Base-by-base conservation (phyloP, 805 yeast genomes). In the Saccharomycopsis guyanensis region DNA sequence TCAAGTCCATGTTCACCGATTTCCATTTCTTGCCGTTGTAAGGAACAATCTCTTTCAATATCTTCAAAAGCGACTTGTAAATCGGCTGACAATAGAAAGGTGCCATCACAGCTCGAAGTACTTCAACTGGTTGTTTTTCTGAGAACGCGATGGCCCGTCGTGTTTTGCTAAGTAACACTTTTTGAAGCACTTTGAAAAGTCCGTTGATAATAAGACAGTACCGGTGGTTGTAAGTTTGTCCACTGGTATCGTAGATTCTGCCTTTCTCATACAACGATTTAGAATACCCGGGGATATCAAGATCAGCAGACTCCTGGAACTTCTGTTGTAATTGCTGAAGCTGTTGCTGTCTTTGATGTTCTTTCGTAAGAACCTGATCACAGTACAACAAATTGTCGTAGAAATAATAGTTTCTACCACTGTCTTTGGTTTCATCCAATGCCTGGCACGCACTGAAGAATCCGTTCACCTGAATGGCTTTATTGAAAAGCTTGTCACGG, bases 21-120 rank as follows among this genome's bases (percentile, higher is more conserved):
- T 88, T 80, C 98, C 98, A 91, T 62, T 89, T 88, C 50, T 93
- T 79, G 16, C 96, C 96, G 57, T 86, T 89, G 64, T 82, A 86
- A 0, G 97, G 96, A 1, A 88, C 80, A 42, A 88, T 72, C 52
- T 84, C 80, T 60, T 86, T 88, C 50, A 89, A 68, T 1, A 85
- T 73, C 57, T 80, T 80, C 56, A 89, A 66, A 3, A 85, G 78
- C 1, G 95, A 89, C 42, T 68, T 68, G 64, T 84, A 80, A 20
- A 87, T 61, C 7, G 72, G 72, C 20, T 66, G 59, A 56, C 85
- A 86, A 58, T 78, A 81, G 38, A 87, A 70, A 3, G 74, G 66
- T 40, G 74, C 65, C 3, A 85, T 62, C 31, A 74, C 62, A 55
- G 75, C 71, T 53, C 83, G 75, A 49, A 83, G 68, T 3, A 74